Evolutionary conservation across 2,329 filamentous ascomycete species (phyloP).

Genomic region (Scedosporium boydii): DNA sequence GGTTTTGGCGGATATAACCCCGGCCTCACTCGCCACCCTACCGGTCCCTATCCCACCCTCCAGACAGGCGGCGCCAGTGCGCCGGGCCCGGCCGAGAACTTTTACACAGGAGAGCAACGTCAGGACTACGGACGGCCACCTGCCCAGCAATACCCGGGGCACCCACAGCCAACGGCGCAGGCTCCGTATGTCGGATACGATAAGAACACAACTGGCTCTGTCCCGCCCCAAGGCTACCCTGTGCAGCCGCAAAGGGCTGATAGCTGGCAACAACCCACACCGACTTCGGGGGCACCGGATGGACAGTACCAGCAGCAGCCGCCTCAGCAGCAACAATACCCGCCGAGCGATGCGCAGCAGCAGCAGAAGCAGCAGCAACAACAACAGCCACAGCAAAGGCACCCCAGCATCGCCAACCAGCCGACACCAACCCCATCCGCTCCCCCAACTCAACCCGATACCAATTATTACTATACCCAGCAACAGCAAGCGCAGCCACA

Average conservation of each 20-base stretch:
- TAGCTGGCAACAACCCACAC: slow-evolving; percentile 36
- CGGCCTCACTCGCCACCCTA: slow-evolving; percentile 35
- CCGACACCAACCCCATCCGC: slow-evolving; percentile 16
- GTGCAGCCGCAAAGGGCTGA: slow-evolving; percentile 36
- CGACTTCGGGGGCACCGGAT: slow-evolving; percentile 25
- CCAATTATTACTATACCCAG: slow-evolving; percentile 7
- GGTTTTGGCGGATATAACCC: slow-evolving; percentile 56
- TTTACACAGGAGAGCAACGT: slow-evolving; percentile 61
- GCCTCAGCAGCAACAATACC: slow-evolving; percentile 4
- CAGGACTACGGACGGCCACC: slow-evolving; percentile 43
- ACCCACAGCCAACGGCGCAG: slow-evolving; percentile 24
- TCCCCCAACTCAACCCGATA: slow-evolving; percentile 6
- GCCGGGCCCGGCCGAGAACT: slow-evolving; percentile 60
- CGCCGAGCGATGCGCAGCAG: not conserved
- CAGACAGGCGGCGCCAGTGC: slow-evolving; percentile 39
- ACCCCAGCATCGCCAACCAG: slow-evolving; percentile 20
- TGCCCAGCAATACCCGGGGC: slow-evolving; percentile 27
- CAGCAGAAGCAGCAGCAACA: slow-evolving; percentile 3
- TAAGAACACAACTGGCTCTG: slow-evolving; percentile 19
- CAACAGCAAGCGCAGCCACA: slow-evolving; percentile 10
- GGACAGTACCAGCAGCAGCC: slow-evolving; percentile 4
- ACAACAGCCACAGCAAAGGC: not conserved
- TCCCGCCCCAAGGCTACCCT: slow-evolving; percentile 30
- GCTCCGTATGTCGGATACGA: slow-evolving; percentile 34
- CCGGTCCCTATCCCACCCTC: slow-evolving; percentile 64